Evolutionary conservation across 345 rosid genomes (phyloP).

Genomic region (Hypericum perforatum): DNA sequence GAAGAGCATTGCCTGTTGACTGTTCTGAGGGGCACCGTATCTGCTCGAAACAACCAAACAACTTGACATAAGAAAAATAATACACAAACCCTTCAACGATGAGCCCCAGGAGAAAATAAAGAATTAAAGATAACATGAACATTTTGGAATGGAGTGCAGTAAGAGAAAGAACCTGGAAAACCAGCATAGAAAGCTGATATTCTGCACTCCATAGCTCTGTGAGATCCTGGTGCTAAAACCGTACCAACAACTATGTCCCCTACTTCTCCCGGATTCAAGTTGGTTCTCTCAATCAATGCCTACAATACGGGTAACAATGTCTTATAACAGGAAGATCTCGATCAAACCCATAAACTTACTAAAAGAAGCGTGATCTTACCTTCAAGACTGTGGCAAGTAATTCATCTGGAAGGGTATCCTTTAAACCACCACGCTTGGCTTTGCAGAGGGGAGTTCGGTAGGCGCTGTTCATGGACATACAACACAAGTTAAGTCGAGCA

Average conservation of each 20-base stretch:
- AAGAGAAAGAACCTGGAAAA: constrained; percentile 53
- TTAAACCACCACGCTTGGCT: constrained; percentile 84
- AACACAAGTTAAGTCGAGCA: no score
- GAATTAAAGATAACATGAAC: not conserved
- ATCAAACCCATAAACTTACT: not conserved
- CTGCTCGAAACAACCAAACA: constrained; percentile 26
- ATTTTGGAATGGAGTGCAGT: not conserved
- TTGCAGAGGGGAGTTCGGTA: constrained; percentile 88
- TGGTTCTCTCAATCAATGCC: constrained; percentile 69
- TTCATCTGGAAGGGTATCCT: constrained; percentile 84
- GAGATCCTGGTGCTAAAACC: constrained; percentile 78
- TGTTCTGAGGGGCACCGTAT: constrained; percentile 71
- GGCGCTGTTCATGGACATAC: constrained; percentile 35
- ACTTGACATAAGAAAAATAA: constrained; percentile 2
- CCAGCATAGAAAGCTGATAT: constrained; percentile 94
- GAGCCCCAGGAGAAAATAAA: not conserved
- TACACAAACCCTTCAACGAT: no score
- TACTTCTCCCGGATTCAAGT: constrained; percentile 68
- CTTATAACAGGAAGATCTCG: not conserved
- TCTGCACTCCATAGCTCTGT: constrained; percentile 74
- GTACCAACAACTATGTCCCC: constrained; percentile 96
- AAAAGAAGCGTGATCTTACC: constrained; percentile 27
- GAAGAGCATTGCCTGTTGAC: constrained; percentile 97
- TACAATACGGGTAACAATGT: constrained; percentile 15
- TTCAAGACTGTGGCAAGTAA: constrained; percentile 69